These are phyloP conservation scores for Barnettozyma populi DNA, from an alignment of 805 yeast species.

Conservation along the genomic window DNA sequence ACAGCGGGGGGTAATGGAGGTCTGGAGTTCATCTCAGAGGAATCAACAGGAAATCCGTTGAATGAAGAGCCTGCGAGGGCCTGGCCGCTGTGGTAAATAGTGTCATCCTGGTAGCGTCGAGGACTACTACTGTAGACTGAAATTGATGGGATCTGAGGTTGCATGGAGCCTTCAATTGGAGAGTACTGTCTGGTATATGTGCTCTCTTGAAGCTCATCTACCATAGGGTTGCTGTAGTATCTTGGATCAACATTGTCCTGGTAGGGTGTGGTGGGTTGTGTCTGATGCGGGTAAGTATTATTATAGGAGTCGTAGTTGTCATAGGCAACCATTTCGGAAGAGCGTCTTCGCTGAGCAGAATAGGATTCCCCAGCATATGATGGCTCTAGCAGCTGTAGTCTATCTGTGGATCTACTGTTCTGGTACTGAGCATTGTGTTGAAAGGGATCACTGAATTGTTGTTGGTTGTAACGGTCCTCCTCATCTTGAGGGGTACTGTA, in stretches of 20 bases:
- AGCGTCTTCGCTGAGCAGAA: constrained; percentile 15
- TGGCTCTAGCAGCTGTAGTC: constrained; percentile 15
- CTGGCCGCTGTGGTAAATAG: constrained; percentile 4
- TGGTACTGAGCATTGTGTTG: constrained; percentile 4
- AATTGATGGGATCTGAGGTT: constrained; percentile 14
- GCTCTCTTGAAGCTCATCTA: background rate
- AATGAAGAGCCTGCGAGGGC: constrained; percentile 7
- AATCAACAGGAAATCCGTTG: constrained; percentile 14
- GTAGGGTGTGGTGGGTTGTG: background rate
- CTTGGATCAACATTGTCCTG: background rate
- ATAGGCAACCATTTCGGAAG: constrained; percentile 6
- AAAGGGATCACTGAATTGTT: constrained; percentile 12
- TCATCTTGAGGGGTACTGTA: constrained; percentile 3
- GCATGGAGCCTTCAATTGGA: constrained; percentile 19
- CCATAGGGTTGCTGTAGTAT: constrained; percentile 9
- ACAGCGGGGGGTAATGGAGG: constrained; percentile 3
- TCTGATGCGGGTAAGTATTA: constrained; percentile 1
- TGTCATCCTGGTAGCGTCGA: background rate
- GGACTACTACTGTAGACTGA: constrained; percentile 2
- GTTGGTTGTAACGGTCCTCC: constrained; percentile 4
- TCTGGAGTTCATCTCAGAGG: background rate
- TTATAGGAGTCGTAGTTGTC: background rate
- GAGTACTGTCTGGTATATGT: constrained; percentile 20
- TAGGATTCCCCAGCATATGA: constrained; percentile 12
- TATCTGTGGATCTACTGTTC: constrained; percentile 15